Evolutionary conservation across 75 land plant genomes (phyloP), one percentile per base, ranked within the genome.

Genomic region (Cryptomeria japonica): DNA sequence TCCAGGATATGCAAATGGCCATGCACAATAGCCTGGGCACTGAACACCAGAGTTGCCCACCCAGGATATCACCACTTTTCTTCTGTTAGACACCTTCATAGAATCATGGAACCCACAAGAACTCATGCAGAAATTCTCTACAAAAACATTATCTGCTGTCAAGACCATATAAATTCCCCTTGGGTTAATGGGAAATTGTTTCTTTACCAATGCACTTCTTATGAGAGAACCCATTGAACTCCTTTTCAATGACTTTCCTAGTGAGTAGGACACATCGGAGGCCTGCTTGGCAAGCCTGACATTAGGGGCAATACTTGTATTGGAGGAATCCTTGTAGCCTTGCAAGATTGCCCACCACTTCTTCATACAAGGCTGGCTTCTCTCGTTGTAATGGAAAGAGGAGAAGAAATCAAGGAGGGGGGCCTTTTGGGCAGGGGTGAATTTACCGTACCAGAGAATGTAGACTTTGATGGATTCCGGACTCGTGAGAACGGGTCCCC

Each of bases 361-460:
- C 70, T 85, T 41, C 8, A 88, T 92, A 41, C 89, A 89, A 1
- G 93, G 90, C 8, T 8, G 51, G 13, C 1, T 49, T 49, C 10
- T 49, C 51, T 16, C 1, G 87, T 53, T 22, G 1, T 73, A 41
- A 34, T 79, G 13, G 78, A 97, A 87, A 58, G 99, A 97, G 73
- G 84, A 31, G 78, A 96, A 78, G 94, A 96, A 95, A 76, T 94
- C 96, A 39, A 88, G 6, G 75, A 96, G 38, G 53, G 93, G 91
- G 85, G 93, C 91, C 18, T 89, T 90, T 88, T 96, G 95, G 44
- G 95, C 34, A 7, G 94, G 87, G 13, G 86, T 92, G 93, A 97
- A 97, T 36, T 86, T 86, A 32, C 98, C 98, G 49, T 97, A 97
- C 95, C 95, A 97, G 75, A 94, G 90, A 87, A 97, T 87, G 87